Evolutionary conservation across 2,329 filamentous ascomycete species (phyloP), one percentile per base, ranked within the genome.

Genomic region (Colletotrichum graminicola): DNA sequence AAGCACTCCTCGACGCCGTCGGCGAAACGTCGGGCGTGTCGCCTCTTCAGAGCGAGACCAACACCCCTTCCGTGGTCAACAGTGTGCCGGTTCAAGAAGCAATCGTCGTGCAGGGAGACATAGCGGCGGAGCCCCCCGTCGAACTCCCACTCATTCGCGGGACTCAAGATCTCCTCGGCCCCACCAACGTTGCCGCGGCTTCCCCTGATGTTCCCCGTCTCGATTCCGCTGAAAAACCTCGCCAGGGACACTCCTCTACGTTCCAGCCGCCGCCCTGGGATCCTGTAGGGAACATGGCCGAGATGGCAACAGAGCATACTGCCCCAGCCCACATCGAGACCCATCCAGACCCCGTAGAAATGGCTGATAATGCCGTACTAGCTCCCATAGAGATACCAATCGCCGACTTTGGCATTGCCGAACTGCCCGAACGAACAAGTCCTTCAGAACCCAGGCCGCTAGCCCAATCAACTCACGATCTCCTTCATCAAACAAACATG

Each of bases 221-320:
- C 0, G 80, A 83, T 68, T 75, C 79, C 51, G 74, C 78, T 5
- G 77, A 81, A 70, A 73, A 80, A 29, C 75, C 79, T 18, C 75
- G 77, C 34, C 79, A 81, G 74, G 78, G 80, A 5, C 76, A 79
- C 0, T 70, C 78, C 23, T 74, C 76, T 5, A 73, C 72, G 16
- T 69, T 75, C 18, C 75, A 76, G 10, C 51, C 69, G 4, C 55
- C 47, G 18, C 34, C 70, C 21, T 81, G 78, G 18, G 78, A 84
- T 45, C 84, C 85, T 0, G 79, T 86, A 1, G 85, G 85, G 1
- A 51, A 82, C 21, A 77, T 87, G 29, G 82, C 85, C 3, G 86
- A 88, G 76, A 83, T 88, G 79, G 76, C 83, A 6, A 86, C 84
- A 12, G 81, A 83, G 23, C 75, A 80, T 29, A 86, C 85, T 0